Base-by-base conservation (phyloP, 768 basidiomycete species). In the Termitomyces sp. region DNA sequence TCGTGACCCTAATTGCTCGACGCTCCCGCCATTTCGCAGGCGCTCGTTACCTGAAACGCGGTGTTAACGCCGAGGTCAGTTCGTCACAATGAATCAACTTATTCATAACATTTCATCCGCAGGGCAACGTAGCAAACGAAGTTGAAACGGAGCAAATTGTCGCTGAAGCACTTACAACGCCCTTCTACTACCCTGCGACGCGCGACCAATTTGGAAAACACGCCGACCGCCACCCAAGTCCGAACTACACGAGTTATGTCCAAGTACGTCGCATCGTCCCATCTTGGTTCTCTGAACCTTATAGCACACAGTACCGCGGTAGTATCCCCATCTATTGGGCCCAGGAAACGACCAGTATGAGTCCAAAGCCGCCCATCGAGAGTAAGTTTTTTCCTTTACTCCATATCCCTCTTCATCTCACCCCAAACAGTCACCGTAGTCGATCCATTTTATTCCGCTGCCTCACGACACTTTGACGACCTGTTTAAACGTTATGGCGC, bases 101-200 rank as follows among this genome's bases (percentile, higher is more conserved):
- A 34, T 15, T 22, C 37, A 15, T 28, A 32, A 58, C 19, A 21
- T 4, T 34, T 9, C 56, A 32, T 56, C 35, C 19, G n/a, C 58
- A 97, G 93, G 97, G 97, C 3, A 93, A 95, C 66, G 96, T 98
- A 10, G 96, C 96, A 2, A 99, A 99, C 65, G 97, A 98, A 69
- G 97, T 99, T 2, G 97, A 99, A 71, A 97, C 94, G 0, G 97
- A 99, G 67, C 97, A 99, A 65, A 96, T 99, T 49, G 92, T 96
- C 0, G 89, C 87, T 8, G 94, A 96, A 65, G 88, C 90, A 0
- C 66, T 91, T 5, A 95, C 90, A 0, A 95, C 93, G 0, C 84
- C 93, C 0, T 95, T 97, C 66, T 92, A 93, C 66, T 87, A 79
- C 60, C 90, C 90, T 9, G 71, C 76, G 11, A 69, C 73, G 32